Conservation (phyloP, 352 stramenopile species). For the Pythium sp. region DNA sequence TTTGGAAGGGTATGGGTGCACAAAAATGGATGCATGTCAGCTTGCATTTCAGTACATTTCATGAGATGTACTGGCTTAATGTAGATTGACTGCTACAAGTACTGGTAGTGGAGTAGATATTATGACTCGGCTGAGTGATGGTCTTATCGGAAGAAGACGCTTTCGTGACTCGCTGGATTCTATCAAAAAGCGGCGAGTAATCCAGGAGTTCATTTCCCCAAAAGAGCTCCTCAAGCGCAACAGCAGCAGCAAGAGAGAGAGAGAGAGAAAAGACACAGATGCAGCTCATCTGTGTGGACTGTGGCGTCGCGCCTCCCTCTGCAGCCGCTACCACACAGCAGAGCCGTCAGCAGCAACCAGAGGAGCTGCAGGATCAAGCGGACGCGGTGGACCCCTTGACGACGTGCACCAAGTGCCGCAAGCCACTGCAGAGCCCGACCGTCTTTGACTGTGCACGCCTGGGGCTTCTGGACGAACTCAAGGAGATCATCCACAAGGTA, state of each 20-base stretch:
- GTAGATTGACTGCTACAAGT: not conserved
- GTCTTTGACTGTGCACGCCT: constrained; percentile 66
- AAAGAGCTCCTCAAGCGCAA: not conserved
- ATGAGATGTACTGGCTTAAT: not conserved
- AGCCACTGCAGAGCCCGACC: constrained; percentile 30
- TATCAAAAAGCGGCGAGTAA: not conserved
- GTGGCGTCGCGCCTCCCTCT: constrained; percentile 16
- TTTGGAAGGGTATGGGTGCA: no score
- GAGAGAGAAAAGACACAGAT: not conserved
- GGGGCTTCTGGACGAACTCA: constrained; percentile 54
- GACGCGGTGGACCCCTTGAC: not conserved
- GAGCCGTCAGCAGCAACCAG: no score
- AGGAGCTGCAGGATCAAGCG: not conserved
- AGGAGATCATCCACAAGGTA: constrained; percentile 36
- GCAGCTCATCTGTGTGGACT: constrained; percentile 37
- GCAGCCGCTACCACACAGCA: not conserved
- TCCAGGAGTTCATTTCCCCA: not conserved
- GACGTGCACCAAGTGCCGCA: constrained; percentile 41
- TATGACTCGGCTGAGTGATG: not conserved
- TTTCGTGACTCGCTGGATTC: not conserved
- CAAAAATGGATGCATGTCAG: no score
- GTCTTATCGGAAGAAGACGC: not conserved
- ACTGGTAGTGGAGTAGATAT: not conserved
- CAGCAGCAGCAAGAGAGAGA: not conserved
- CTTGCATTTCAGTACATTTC: no score